These are phyloP conservation scores for Amoeboradix gromovi DNA, from an alignment of 371 early-diverging fungal species.

Conservation along the genomic window DNA sequence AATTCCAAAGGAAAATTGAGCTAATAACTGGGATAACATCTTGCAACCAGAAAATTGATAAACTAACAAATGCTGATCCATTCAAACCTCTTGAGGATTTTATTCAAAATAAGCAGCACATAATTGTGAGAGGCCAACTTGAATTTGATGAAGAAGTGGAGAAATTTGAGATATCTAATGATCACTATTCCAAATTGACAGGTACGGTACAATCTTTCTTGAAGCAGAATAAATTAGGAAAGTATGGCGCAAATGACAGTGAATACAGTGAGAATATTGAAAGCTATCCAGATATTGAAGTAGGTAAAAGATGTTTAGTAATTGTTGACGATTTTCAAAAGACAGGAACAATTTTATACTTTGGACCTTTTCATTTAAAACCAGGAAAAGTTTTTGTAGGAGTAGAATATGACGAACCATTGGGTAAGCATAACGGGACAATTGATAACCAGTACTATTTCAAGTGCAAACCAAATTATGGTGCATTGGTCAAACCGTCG, in stretches of 20 bases:
- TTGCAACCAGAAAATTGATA: background rate
- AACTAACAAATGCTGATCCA: background rate
- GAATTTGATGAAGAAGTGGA: slow-evolving; percentile 23
- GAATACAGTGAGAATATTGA: slow-evolving; percentile 7
- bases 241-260: slow-evolving; percentile 28
- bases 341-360: slow-evolving; percentile 46
- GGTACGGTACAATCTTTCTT: slow-evolving; percentile 53
- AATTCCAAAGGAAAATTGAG: background rate
- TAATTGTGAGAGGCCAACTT: background rate
- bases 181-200: slow-evolving; percentile 39
- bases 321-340: slow-evolving; percentile 9
- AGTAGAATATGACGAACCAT: slow-evolving; percentile 74
- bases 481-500: background rate
- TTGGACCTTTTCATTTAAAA: slow-evolving; percentile 18
- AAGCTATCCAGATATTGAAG: slow-evolving; percentile 10
- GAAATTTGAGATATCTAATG: slow-evolving; percentile 60
- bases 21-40: background rate
- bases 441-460: background rate
- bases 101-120: background rate
- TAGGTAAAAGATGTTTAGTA: slow-evolving; percentile 6
- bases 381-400: slow-evolving; percentile 40
- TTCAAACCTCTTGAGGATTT: background rate
- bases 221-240: slow-evolving; percentile 53
- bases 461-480: background rate
- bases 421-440: slow-evolving; percentile 74